Evolutionary conservation across 2,329 filamentous ascomycete species (phyloP), one percentile per base, ranked within the genome.

Genomic region (Aspergillus sp.): DNA sequence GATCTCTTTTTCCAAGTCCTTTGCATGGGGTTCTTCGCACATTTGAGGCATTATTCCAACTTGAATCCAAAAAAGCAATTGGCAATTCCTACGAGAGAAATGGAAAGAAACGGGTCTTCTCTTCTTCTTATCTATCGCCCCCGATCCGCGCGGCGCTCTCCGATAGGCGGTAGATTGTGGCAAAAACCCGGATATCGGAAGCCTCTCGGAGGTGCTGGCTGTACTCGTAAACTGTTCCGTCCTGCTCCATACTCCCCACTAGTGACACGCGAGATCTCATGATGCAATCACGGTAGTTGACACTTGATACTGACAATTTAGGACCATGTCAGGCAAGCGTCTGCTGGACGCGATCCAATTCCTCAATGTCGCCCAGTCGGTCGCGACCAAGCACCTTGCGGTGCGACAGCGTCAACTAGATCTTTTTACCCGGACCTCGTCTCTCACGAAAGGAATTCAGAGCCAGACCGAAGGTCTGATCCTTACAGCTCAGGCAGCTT

Each of bases 301-400:
- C 33, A n/a, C 26, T 13, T 27, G 29, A 11, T 45, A 19, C 37
- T 38, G 38, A 42, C n/a, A 29, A n/a, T 29, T 19, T 13, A 35
- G 13, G 19, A 60, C 37, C 33, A 79, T 79, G 76, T 71, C 75
- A 43, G 75, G 75, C 45, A 75, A 79, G 77, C 69, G 83, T 79
- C 69, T 80, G 76, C 60, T 90, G 61, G 87, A 90, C 70, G 72
- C 86, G 56, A 81, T 83, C 53, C 79, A 83, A 48, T 74, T 90
- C 51, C 74, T 85, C 64, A 81, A 77, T 71, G 86, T 82, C 61
- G 84, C 85, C 40, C 79, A 82, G 47, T 78, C 78, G 30, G 76
- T 90, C 48, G 85, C 83, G 57, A 73, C 67, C 66, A 78, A 81
- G 62, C 82, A 85, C 59, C 64, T 81, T 44, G 69, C 68, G 34